Evolutionary conservation across 768 basidiomycete species (phyloP).

Genomic region (Lactifluus subvellereus): DNA sequence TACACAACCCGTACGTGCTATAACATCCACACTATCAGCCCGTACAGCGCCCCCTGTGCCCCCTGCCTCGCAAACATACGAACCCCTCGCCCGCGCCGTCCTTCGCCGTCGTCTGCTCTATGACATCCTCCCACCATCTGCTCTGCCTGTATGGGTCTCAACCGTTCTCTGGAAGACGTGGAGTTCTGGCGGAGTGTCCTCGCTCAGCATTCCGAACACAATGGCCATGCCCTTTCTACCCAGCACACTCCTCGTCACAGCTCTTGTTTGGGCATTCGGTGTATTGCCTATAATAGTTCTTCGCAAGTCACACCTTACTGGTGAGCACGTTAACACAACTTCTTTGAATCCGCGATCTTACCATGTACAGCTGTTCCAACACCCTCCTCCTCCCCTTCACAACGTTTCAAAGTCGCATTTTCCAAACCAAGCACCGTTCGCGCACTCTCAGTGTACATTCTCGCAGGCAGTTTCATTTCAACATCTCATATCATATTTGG

Average conservation of each 20-base stretch:
- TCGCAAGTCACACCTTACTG: constrained; percentile 53
- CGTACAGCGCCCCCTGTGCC: constrained; percentile 53
- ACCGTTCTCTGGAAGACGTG: constrained; percentile 40
- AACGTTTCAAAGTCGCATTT: constrained; percentile 41
- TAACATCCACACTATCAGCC: constrained; percentile 32
- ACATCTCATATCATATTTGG: constrained; percentile 40
- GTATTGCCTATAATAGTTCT: constrained; percentile 54
- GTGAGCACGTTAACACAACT: constrained; percentile 36
- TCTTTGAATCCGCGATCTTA: neutral
- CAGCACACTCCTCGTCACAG: constrained; percentile 37
- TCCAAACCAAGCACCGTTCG: constrained; percentile 43
- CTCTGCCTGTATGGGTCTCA: constrained; percentile 41
- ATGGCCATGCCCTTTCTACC: constrained; percentile 37
- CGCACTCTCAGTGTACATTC: constrained; percentile 41
- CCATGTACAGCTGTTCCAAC: constrained; percentile 41
- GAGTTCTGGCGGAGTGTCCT: constrained; percentile 36
- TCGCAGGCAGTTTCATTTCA: constrained; percentile 43
- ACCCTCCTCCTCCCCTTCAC: constrained; percentile 47
- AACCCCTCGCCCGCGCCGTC: constrained; percentile 58
- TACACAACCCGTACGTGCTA: constrained; percentile 40
- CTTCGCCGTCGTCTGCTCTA: constrained; percentile 55
- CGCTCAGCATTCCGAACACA: constrained; percentile 33
- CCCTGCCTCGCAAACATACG: constrained; percentile 51
- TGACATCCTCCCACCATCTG: constrained; percentile 48
- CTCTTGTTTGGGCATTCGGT: constrained; percentile 44